Evolutionary conservation across 192 early-diverging fungal genomes (phyloP), one percentile per base, ranked within the genome.

Genomic region (Entomortierella parvispora): DNA sequence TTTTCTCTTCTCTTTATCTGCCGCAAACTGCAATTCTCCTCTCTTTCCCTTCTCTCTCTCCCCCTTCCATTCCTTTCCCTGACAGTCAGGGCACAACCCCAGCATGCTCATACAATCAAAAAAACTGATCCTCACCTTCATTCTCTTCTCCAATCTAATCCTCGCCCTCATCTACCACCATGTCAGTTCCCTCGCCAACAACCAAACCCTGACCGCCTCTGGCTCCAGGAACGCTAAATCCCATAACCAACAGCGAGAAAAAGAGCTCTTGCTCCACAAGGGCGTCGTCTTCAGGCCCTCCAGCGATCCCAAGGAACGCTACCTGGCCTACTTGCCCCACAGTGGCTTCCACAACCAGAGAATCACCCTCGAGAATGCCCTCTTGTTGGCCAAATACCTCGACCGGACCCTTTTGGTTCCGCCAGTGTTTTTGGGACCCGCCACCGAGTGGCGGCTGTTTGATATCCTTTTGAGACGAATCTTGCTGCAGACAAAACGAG

Each of bases 301-400:
- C 14, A 49, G 20, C 17, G 43, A 68, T 11, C 60, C 68, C 29
- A 77, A 62, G 11, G 84, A 87, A 65, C 71, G 71, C n/a, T 87
- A 81, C 56, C 68, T 88, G 17, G 80, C 87, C 17, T 88, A 88
- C 58, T 57, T 83, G 12, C 80, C 87, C 10, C 87, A 88, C 53
- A 81, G 78, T 40, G 87, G 87, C 20, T 79, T 87, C 52, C 83
- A 83, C 32, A 88, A 88, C 49, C 87, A 88, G 52, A 82, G 85
- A 2, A 86, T 81, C 25, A 83, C 78, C 26, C 80, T 88, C 44
- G 87, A 81, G 17, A 89, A 89, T 58, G 86, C 84, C 0, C 69
- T 89, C 18, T 62, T 89, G 9, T 64, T 89, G 9, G 79, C 87
- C 44, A 76, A 80, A 25, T 83, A 85, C 58, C 61, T 89, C 46